Evolutionary conservation across 805 yeast species (phyloP).

Genomic region (Tetrapisispora pingtungensis): DNA sequence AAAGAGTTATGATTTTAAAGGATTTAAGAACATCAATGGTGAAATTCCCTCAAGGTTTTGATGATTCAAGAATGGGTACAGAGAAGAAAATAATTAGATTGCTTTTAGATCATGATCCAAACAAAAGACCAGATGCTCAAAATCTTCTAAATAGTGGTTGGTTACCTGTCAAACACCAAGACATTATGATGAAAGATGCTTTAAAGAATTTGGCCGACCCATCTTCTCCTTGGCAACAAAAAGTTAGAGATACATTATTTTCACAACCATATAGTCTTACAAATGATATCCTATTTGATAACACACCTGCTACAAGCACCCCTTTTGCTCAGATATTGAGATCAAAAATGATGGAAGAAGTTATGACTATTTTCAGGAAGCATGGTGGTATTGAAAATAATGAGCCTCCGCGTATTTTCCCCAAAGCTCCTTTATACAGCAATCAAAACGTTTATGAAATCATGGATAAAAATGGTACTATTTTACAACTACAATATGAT

Average conservation of each 20-base stretch:
- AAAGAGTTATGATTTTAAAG: slow-evolving; percentile 65
- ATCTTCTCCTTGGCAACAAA: slow-evolving; percentile 88
- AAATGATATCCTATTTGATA: slow-evolving; percentile 74
- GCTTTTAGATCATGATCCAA: slow-evolving; percentile 72
- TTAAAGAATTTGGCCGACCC: slow-evolving; percentile 78
- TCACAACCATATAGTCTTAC: slow-evolving; percentile 79
- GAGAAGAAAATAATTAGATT: slow-evolving; percentile 61
- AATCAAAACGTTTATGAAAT: slow-evolving; percentile 66
- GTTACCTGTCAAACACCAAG: slow-evolving; percentile 83
- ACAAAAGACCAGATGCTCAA: slow-evolving; percentile 68
- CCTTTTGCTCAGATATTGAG: slow-evolving; percentile 47
- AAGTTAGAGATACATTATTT: slow-evolving; percentile 79
- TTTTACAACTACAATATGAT: slow-evolving; percentile 83
- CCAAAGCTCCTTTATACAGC: slow-evolving; percentile 64
- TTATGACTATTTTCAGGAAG: slow-evolving; percentile 52
- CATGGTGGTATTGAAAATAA: slow-evolving; percentile 86
- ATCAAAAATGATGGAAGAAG: slow-evolving; percentile 47
- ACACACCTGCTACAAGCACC: slow-evolving; percentile 22
- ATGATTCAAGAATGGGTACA: slow-evolving; percentile 36
- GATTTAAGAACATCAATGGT: slow-evolving; percentile 49
- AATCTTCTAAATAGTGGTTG: slow-evolving; percentile 69
- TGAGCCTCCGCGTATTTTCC: slow-evolving; percentile 60
- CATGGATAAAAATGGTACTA: slow-evolving; percentile 77
- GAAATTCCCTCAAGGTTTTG: slow-evolving; percentile 64
- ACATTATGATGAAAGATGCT: slow-evolving; percentile 81